These are phyloP conservation scores for Penicillium soppii DNA, from an alignment of 495 filamentous ascomycete genomes.

Conservation along the genomic window DNA sequence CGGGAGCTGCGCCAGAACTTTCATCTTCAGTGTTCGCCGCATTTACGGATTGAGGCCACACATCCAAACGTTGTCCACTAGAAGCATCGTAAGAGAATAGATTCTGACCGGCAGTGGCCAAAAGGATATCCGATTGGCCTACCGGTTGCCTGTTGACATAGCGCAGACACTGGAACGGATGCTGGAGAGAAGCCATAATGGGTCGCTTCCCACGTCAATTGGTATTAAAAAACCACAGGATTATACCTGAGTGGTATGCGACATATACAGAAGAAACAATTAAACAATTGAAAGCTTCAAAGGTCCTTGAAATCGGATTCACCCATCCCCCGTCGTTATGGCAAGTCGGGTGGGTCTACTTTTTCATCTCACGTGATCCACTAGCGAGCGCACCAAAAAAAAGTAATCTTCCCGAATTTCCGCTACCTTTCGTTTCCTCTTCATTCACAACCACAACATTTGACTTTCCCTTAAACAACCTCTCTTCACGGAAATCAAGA, in stretches of 20 bases:
- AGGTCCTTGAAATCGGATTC: constrained; percentile 11
- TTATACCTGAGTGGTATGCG: background rate
- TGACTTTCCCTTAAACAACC: constrained; percentile 89
- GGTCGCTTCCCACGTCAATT: background rate
- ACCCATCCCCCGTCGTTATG: constrained; percentile 9
- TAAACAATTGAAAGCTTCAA: background rate
- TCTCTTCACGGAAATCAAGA: constrained; percentile 84
- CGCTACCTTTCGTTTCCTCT: constrained; percentile 14
- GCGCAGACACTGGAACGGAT: constrained; percentile 55
- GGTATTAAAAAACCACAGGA: background rate
- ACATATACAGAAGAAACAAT: background rate
- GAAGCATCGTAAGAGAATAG: constrained; percentile 50
- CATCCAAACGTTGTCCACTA: constrained; percentile 42
- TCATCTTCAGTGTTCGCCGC: constrained; percentile 15
- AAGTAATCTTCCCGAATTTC: constrained; percentile 32
- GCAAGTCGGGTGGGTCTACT: constrained; percentile 2
- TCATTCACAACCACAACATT: constrained; percentile 32
- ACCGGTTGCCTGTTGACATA: constrained; percentile 36
- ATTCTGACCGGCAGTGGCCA: constrained; percentile 56
- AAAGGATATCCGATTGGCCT: constrained; percentile 37
- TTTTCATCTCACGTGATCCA: constrained; percentile 33
- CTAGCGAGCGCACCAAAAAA: constrained; percentile 45
- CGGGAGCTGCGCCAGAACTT: constrained; percentile 17
- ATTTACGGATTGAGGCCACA: constrained; percentile 49
- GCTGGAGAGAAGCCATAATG: constrained; percentile 35